These are phyloP conservation scores for Hypericum perforatum DNA, from an alignment of 345 rosid genomes.

Conservation along the genomic window DNA sequence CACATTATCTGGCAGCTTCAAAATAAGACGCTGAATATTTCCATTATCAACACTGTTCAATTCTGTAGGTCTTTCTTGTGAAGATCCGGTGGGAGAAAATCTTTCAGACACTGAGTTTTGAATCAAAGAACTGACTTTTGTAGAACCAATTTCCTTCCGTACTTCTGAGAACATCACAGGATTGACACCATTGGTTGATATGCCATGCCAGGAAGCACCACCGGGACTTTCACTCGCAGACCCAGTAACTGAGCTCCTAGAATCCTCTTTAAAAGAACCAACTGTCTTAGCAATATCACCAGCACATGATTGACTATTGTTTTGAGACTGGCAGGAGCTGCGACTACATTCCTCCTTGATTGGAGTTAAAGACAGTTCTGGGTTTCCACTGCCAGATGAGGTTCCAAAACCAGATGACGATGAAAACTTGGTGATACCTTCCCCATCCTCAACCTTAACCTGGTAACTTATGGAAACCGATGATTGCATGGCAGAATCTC, in stretches of 20 bases:
- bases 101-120: neutral
- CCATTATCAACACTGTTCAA: neutral
- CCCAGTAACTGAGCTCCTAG: slow-evolving; percentile 4
- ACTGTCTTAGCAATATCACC: slow-evolving; percentile 4
- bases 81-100: neutral
- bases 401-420: neutral
- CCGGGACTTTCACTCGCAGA: neutral
- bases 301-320: slow-evolving; percentile 3
- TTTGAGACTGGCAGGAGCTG: slow-evolving; percentile 8
- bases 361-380: neutral
- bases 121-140: neutral
- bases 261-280: slow-evolving; percentile 5
- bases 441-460: slow-evolving; percentile 3
- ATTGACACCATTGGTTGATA: slow-evolving; percentile 1
- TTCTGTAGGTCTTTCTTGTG: neutral
- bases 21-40: neutral
- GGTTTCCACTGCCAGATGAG: neutral
- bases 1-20: neutral
- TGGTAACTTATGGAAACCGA: neutral
- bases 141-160: slow-evolving; percentile 1
- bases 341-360: slow-evolving; percentile 3
- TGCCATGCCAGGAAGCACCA: slow-evolving; percentile 7
- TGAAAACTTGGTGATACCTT: neutral
- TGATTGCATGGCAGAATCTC: neutral
- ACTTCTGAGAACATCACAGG: neutral